Percentiles rank a stretch among this genome's conserved stretches.
Conservation (phyloP, 805 yeast genomes). For the Yarrowia deformans region DNA sequence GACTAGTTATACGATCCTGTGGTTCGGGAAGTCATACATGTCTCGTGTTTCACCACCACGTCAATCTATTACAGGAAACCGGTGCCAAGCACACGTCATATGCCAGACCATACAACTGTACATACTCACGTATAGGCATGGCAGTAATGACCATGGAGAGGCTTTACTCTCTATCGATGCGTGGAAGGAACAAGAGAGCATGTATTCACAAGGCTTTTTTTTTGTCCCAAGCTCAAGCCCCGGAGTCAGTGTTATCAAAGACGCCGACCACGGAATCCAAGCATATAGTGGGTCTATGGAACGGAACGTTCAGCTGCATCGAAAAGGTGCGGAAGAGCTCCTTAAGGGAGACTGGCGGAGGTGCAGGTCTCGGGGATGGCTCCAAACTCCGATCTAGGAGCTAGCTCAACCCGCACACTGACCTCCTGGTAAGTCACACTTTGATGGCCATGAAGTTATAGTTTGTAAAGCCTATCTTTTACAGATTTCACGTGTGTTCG, state of each 20-base stretch:
- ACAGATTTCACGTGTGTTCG: conserved; percentile 24
- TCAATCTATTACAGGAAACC: background rate
- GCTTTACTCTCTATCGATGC: background rate
- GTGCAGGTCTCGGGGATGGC: background rate
- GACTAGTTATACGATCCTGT: too few species aligned
- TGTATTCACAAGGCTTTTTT: background rate
- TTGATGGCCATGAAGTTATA: background rate
- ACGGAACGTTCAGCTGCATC: background rate
- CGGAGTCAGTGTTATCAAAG: background rate
- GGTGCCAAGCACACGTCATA: background rate
- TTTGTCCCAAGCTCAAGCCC: background rate
- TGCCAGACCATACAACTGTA: too few species aligned
- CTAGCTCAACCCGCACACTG: background rate
- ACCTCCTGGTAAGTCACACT: background rate
- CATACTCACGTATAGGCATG: too few species aligned
- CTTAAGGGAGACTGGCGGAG: background rate
- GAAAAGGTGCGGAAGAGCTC: background rate
- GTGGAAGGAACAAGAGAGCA: background rate
- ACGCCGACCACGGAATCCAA: background rate
- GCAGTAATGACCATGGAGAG: background rate
- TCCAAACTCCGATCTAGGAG: conserved; percentile 1
- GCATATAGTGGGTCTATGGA: background rate
- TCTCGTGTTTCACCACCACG: background rate
- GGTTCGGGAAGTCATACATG: too few species aligned
- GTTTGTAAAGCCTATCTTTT: conserved; percentile 13